Evolutionary conservation across 257 asterid genomes (phyloP).

Genomic region (Nicotiana obtusifolia): DNA sequence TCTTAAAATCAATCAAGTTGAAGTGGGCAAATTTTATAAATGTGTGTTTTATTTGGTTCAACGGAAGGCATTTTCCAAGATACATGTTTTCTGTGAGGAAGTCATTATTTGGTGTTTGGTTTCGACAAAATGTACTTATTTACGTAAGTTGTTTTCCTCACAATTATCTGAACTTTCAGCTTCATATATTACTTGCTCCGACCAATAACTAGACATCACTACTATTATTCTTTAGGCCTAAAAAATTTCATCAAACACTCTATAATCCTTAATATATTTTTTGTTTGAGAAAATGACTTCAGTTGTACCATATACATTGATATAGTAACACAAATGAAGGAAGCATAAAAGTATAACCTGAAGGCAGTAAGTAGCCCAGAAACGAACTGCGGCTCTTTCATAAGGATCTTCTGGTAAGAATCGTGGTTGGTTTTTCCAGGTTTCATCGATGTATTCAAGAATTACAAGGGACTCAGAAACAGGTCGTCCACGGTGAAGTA

Average conservation of each 20-base stretch:
- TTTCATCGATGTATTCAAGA: slow-evolving; percentile 35
- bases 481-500: slow-evolving; percentile 5
- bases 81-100: too few relatives aligned
- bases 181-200: too few relatives aligned
- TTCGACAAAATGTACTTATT: too few relatives aligned
- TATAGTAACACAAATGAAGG: not conserved
- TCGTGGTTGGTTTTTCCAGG: slow-evolving; percentile 24
- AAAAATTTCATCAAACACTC: too few relatives aligned
- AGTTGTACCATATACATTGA: not conserved
- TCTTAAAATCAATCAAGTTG: not conserved
- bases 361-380: slow-evolving; percentile 36
- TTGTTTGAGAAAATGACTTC: not conserved
- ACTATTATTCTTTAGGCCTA: too few relatives aligned
- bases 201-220: too few relatives aligned
- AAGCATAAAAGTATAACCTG: slow-evolving; percentile 21
- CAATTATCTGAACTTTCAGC: too few relatives aligned
- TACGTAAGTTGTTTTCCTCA: too few relatives aligned
- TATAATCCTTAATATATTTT: too few relatives aligned
- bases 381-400: slow-evolving; percentile 27
- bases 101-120: too few relatives aligned
- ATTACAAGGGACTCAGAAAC: slow-evolving; percentile 5
- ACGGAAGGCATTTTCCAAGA: not conserved
- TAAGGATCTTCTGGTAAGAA: slow-evolving; percentile 34
- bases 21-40: not conserved
- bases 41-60: not conserved